Conservation (phyloP, 2,329 filamentous ascomycete genomes). For the Colletotrichum caudatum region DNA sequence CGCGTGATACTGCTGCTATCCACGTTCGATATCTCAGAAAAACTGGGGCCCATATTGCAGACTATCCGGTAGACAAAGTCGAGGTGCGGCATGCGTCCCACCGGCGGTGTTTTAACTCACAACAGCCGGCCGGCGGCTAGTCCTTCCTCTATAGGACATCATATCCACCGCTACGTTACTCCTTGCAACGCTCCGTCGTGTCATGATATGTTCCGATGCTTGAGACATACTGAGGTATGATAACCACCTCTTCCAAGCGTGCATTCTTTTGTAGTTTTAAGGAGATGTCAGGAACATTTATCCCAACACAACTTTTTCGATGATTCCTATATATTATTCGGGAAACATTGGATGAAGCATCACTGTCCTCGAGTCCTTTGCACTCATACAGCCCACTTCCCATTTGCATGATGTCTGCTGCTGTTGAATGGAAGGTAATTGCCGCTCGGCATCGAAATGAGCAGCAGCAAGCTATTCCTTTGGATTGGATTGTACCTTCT, state of each 20-base stretch:
- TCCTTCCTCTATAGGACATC: conserved; percentile 18
- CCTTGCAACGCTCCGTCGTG: not conserved
- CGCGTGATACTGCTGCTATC: conserved; percentile 39
- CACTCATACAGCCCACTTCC: not conserved
- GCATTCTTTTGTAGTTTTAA: not conserved
- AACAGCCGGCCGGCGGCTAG: conserved; percentile 11
- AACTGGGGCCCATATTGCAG: conserved; percentile 41
- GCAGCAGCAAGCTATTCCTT: conserved; percentile 37
- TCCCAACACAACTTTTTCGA: not conserved
- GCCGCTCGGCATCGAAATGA: conserved; percentile 34
- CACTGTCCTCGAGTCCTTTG: not conserved
- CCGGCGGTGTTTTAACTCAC: not conserved
- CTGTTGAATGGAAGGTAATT: conserved; percentile 32
- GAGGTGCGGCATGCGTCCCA: conserved; percentile 39
- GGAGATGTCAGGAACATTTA: not conserved
- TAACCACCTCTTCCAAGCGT: too few species aligned
- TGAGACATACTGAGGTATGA: not conserved
- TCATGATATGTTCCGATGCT: not conserved
- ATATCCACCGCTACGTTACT: not conserved
- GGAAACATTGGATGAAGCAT: not conserved
- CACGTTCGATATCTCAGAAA: conserved; percentile 41
- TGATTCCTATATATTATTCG: not conserved
- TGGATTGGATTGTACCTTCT: conserved; percentile 34
- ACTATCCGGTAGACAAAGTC: conserved; percentile 45
- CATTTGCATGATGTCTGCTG: not conserved